Evolutionary conservation across 805 yeast genomes (phyloP).

Genomic region (Wickerhamiella vanderwaltii): DNA sequence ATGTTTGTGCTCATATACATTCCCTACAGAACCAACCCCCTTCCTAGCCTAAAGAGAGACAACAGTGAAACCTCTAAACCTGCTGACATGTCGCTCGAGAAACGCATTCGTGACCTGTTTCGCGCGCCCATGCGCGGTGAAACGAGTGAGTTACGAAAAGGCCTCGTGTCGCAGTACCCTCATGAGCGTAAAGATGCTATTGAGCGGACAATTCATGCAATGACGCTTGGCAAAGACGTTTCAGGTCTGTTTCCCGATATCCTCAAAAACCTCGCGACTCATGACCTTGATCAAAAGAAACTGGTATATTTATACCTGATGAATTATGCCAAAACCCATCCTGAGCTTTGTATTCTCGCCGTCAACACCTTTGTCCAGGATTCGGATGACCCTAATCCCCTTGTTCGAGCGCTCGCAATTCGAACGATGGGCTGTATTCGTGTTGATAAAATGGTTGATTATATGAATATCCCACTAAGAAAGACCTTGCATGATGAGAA

Average conservation of each 20-base stretch:
- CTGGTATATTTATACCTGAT: slow-evolving; percentile 85
- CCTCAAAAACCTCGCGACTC: slow-evolving; percentile 90
- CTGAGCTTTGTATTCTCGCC: slow-evolving; percentile 89
- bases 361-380: slow-evolving; percentile 94
- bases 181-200: slow-evolving; percentile 88
- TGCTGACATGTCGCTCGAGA: slow-evolving; percentile 30
- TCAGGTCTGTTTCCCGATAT: slow-evolving; percentile 92
- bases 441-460: slow-evolving; percentile 90
- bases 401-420: slow-evolving; percentile 89
- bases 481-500: slow-evolving; percentile 82
- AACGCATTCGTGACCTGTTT: slow-evolving; percentile 43
- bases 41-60: too few species aligned
- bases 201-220: slow-evolving; percentile 91
- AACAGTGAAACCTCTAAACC: too few species aligned
- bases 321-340: slow-evolving; percentile 95
- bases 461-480: slow-evolving; percentile 79
- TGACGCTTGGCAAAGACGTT: slow-evolving; percentile 97
- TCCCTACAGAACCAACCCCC: too few species aligned
- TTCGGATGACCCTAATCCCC: slow-evolving; percentile 91
- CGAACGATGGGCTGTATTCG: slow-evolving; percentile 98
- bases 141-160: slow-evolving; percentile 79
- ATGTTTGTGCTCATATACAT: too few species aligned
- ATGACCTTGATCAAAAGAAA: slow-evolving; percentile 92
- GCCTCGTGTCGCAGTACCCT: slow-evolving; percentile 89
- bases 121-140: slow-evolving; percentile 50